A percentile compares a stretch with the other conserved stretches of the same genome.
phyloP scores from a whole-genome alignment of 176 grass and related monocot species.

The Raddia guianensis region DNA sequence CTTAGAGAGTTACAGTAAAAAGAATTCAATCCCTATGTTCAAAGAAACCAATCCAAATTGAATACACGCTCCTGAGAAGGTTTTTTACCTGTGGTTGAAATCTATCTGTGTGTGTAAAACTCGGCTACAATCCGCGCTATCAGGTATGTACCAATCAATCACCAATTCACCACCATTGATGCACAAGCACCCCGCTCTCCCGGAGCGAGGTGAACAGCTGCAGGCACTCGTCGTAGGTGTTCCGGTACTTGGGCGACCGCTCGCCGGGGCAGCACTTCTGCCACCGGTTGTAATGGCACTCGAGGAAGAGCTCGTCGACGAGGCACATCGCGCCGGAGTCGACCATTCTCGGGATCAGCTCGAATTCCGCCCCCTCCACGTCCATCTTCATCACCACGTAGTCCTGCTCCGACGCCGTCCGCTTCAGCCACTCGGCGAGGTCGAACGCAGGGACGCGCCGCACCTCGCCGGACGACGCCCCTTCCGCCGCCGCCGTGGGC shows the following conservation, averaged over 20 bases:
- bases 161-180: conserved; percentile 70
- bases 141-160: background rate
- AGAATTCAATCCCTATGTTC: background rate
- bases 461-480: conserved; percentile 41
- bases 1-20: background rate
- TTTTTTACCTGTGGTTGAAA: background rate
- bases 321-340: conserved; percentile 61
- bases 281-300: conserved; percentile 92
- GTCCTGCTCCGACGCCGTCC: conserved; percentile 56
- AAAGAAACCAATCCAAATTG: conserved; percentile 8
- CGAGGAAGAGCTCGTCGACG: conserved; percentile 76
- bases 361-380: conserved; percentile 80
- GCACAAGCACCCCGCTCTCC: conserved; percentile 72
- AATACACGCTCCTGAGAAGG: background rate
- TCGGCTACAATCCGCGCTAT: background rate
- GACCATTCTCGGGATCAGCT: conserved; percentile 60
- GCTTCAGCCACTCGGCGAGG: conserved; percentile 65
- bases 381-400: conserved; percentile 94
- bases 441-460: conserved; percentile 62
- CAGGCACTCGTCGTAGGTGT: conserved; percentile 67
- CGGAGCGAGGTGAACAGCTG: conserved; percentile 60
- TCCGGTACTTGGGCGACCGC: conserved; percentile 71
- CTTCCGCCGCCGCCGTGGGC: background rate
- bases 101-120: too few relatives aligned
- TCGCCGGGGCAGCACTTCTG: conserved; percentile 72